Conservation (phyloP, 805 yeast genomes). For the Kluyveromyces dobzhanskii region DNA sequence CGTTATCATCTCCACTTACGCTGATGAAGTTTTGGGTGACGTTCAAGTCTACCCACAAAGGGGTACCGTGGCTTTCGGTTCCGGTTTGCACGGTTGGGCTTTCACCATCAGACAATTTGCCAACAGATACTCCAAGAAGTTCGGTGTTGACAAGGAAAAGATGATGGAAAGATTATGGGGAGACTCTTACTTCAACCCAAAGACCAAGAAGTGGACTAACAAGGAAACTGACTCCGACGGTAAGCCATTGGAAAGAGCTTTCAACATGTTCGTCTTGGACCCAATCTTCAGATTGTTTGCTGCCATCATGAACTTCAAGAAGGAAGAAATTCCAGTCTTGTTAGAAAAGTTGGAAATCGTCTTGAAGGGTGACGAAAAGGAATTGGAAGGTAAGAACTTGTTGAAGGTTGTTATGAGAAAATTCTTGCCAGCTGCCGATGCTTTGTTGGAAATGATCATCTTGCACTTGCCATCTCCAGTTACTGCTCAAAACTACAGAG, state of each 20-base stretch:
- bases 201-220: conserved; percentile 99
- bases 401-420: conserved; percentile 98
- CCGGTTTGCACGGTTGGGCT: conserved; percentile 99
- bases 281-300: conserved; percentile 97
- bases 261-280: conserved; percentile 98
- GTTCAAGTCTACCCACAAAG: conserved; percentile 97
- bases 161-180: conserved; percentile 99
- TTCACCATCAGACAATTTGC: conserved; percentile 99
- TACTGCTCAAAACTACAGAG: conserved; percentile 99
- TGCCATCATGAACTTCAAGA: conserved; percentile 98
- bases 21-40: conserved; percentile 87
- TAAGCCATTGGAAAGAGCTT: conserved; percentile 94
- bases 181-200: conserved; percentile 99
- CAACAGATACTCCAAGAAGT: conserved; percentile 95
- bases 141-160: conserved; percentile 96
- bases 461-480: conserved; percentile 99
- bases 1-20: conserved; percentile 94
- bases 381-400: conserved; percentile 96
- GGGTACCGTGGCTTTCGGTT: conserved; percentile 99
- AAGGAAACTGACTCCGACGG: conserved; percentile 94
- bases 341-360: conserved; percentile 88
- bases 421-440: conserved; percentile 99
- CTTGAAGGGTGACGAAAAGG: conserved; percentile 96
- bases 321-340: conserved; percentile 88
- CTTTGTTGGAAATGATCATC: conserved; percentile 97